A percentile compares a stretch with the other conserved stretches of the same genome.
Conservation (phyloP, 768 basidiomycete genomes). For the Boletus barrowsii region DNA sequence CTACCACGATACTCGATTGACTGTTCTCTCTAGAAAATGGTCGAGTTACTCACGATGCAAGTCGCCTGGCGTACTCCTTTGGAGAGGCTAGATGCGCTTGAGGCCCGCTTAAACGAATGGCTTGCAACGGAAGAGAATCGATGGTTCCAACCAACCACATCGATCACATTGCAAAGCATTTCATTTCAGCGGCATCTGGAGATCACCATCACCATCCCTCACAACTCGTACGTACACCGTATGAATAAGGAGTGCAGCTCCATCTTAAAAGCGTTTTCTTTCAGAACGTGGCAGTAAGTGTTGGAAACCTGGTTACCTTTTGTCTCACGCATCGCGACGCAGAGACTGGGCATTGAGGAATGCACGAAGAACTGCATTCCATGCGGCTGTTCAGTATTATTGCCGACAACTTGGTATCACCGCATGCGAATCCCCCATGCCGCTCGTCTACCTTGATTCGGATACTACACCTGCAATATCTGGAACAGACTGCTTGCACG, state of each 20-base stretch:
- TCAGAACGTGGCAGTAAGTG: conserved; percentile 36
- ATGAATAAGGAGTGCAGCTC: not conserved
- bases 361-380: conserved; percentile 70
- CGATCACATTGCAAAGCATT: conserved; percentile 60
- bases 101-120: conserved; percentile 69
- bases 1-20: conserved; percentile 7
- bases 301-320: not conserved
- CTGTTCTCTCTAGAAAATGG: conserved; percentile 51
- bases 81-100: conserved; percentile 67
- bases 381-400: conserved; percentile 73
- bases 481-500: conserved; percentile 6
- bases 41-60: conserved; percentile 64
- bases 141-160: conserved; percentile 71
- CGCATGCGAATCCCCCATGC: conserved; percentile 57
- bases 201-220: conserved; percentile 61
- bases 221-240: conserved; percentile 41
- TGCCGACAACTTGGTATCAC: conserved; percentile 66
- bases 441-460: conserved; percentile 46
- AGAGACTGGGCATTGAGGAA: conserved; percentile 61
- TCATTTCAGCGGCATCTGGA: conserved; percentile 64
- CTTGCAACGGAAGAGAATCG: conserved; percentile 74
- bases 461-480: conserved; percentile 7
- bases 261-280: conserved; percentile 7
- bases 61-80: conserved; percentile 74
- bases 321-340: conserved; percentile 3